Percentiles rank a stretch among this genome's conserved stretches.
These are phyloP conservation scores for Botrytis aclada DNA, from an alignment of 2,329 filamentous ascomycete genomes.

Conservation along the genomic window DNA sequence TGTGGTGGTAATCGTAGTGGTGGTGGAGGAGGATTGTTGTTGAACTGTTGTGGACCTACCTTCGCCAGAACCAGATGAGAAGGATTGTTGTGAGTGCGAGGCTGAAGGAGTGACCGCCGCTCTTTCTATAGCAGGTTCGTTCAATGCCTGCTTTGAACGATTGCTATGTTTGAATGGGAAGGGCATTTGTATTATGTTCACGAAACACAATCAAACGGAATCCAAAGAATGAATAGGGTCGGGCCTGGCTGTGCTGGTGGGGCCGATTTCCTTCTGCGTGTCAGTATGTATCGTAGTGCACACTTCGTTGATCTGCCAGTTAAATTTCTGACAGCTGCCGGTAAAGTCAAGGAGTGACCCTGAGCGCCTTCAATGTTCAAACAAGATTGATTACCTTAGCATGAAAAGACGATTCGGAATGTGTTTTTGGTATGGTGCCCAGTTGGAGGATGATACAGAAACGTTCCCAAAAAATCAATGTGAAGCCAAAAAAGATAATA, in stretches of 20 bases:
- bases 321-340: slow-evolving; percentile 12
- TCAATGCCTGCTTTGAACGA: slow-evolving; percentile 38
- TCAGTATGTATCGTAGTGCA: slow-evolving; percentile 4
- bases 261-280: slow-evolving; percentile 13
- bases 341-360: slow-evolving; percentile 8
- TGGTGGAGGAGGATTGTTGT: slow-evolving; percentile 13
- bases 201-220: slow-evolving; percentile 6
- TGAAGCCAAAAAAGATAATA: slow-evolving; percentile 17
- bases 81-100: slow-evolving; percentile 19
- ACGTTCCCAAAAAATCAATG: background rate
- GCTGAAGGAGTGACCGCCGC: slow-evolving; percentile 21
- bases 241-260: slow-evolving; percentile 21
- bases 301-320: slow-evolving; percentile 10
- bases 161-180: slow-evolving; percentile 37
- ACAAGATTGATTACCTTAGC: slow-evolving; percentile 15
- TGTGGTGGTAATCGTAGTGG: slow-evolving; percentile 17
- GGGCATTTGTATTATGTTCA: slow-evolving; percentile 34
- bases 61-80: slow-evolving; percentile 22
- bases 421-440: slow-evolving; percentile 7
- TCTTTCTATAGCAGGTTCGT: slow-evolving; percentile 27
- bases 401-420: background rate
- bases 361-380: slow-evolving; percentile 13
- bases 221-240: slow-evolving; percentile 17
- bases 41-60: slow-evolving; percentile 24
- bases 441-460: slow-evolving; percentile 4